phyloP scores from a whole-genome alignment of 1,284 basidiomycete genomes.

The Moniliella sp. region DNA sequence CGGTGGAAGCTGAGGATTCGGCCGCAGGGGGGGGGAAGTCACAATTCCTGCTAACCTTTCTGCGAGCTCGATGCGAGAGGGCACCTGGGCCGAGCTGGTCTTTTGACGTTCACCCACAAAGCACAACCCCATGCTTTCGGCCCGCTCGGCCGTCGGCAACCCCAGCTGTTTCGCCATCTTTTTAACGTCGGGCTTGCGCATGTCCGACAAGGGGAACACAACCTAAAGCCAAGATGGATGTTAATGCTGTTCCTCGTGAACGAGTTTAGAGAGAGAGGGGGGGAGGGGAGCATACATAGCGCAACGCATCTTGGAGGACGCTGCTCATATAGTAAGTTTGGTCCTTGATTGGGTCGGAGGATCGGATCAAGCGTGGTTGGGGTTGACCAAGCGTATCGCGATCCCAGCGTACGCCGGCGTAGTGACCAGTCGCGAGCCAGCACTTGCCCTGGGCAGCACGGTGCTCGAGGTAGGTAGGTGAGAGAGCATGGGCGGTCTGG shows the following conservation, averaged over 20 bases:
- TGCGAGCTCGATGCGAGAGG: too few relatives aligned
- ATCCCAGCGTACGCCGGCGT: conserved; percentile 51
- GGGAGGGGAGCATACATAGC: too few relatives aligned
- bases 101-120: conserved; percentile 51
- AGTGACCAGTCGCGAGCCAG: conserved; percentile 71
- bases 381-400: not conserved
- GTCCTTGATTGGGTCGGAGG: conserved; percentile 45
- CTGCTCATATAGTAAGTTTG: conserved; percentile 74
- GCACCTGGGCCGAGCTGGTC: too few relatives aligned
- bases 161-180: conserved; percentile 48
- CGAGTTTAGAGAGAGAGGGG: too few relatives aligned
- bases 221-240: too few relatives aligned
- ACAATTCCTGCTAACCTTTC: too few relatives aligned
- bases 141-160: conserved; percentile 55
- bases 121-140: conserved; percentile 89
- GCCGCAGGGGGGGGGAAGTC: too few relatives aligned
- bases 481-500: too few relatives aligned
- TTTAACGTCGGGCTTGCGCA: conserved; percentile 44
- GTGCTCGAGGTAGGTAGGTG: too few relatives aligned
- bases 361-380: conserved; percentile 9
- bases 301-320: conserved; percentile 9
- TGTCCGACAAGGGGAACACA: conserved; percentile 41
- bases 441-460: conserved; percentile 7
- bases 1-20: too few relatives aligned
- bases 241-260: too few relatives aligned